These are phyloP conservation scores for Nissolia schottii DNA, from an alignment of 306 rosid genomes.

Conservation along the genomic window DNA sequence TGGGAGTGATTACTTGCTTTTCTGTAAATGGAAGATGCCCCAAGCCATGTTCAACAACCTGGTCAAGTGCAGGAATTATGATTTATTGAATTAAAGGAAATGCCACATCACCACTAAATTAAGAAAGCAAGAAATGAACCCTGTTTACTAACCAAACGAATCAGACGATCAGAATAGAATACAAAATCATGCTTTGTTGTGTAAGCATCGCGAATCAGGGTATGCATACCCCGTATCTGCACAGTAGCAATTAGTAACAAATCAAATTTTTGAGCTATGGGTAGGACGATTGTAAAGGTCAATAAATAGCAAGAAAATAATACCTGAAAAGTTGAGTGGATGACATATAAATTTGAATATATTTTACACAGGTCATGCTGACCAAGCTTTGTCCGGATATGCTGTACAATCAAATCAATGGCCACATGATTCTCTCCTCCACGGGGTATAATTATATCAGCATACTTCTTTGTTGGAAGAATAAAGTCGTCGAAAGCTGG, in stretches of 20 bases:
- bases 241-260: slow-evolving; percentile 18
- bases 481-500: slow-evolving; percentile 98
- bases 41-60: slow-evolving; percentile 99
- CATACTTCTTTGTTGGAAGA: slow-evolving; percentile 98
- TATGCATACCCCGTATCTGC: slow-evolving; percentile 99
- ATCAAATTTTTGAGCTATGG: slow-evolving; percentile 4
- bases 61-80: slow-evolving; percentile 28
- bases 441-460: slow-evolving; percentile 95
- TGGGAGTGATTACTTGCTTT: slow-evolving; percentile 92
- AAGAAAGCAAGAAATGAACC: slow-evolving; percentile 19
- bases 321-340: slow-evolving; percentile 97
- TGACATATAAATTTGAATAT: slow-evolving; percentile 89
- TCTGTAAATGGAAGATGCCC: slow-evolving; percentile 98
- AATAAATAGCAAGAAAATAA: background rate
- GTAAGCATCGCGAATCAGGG: slow-evolving; percentile 90
- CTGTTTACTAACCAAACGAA: slow-evolving; percentile 72
- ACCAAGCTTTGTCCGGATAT: slow-evolving; percentile 96
- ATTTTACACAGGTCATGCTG: slow-evolving; percentile 99
- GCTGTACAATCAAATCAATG: slow-evolving; percentile 94
- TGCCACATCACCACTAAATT: slow-evolving; percentile 2
- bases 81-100: slow-evolving; percentile 8
- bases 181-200: slow-evolving; percentile 97
- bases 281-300: background rate
- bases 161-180: slow-evolving; percentile 89
- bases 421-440: slow-evolving; percentile 99